Conservation (phyloP, 768 basidiomycete species). For the Dacryopinax primogenitus region DNA sequence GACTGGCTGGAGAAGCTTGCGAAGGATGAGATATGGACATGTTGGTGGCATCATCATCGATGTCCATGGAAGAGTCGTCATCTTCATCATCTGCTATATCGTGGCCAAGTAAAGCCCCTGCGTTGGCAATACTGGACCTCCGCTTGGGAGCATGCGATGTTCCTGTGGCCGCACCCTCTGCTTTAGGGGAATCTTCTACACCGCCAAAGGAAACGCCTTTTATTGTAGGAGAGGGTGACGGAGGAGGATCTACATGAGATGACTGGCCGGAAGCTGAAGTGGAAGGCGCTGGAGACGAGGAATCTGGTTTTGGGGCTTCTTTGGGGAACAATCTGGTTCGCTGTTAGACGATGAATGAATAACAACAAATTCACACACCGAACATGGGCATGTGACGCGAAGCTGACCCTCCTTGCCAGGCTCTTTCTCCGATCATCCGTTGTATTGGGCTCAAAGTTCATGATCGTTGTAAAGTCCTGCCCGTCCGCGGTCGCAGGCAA, state of each 20-base stretch:
- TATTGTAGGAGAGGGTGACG: neutral
- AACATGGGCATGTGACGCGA: constrained; percentile 15
- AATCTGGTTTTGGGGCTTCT: neutral
- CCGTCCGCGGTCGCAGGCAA: neutral
- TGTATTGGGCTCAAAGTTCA: neutral
- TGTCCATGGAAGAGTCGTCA: neutral
- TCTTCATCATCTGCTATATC: constrained; percentile 3
- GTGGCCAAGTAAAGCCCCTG: neutral
- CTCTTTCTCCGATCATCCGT: constrained; percentile 10
- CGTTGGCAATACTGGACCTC: constrained; percentile 5
- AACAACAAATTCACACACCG: constrained; percentile 7
- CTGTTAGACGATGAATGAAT: neutral
- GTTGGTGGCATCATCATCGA: constrained; percentile 4
- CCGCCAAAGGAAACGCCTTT: neutral
- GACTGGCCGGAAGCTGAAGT: neutral
- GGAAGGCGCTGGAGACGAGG: neutral
- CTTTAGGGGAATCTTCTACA: neutral
- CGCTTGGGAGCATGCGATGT: neutral
- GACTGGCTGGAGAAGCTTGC: neutral
- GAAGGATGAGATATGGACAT: neutral
- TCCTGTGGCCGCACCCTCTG: neutral
- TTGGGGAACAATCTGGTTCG: neutral
- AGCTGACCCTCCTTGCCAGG: constrained; percentile 14
- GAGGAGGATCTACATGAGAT: neutral
- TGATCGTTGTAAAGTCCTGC: neutral